Percentiles rank a stretch among this genome's conserved stretches.
phyloP scores from a whole-genome alignment of 352 stramenopile genomes.

The Phytopythium montanum region DNA sequence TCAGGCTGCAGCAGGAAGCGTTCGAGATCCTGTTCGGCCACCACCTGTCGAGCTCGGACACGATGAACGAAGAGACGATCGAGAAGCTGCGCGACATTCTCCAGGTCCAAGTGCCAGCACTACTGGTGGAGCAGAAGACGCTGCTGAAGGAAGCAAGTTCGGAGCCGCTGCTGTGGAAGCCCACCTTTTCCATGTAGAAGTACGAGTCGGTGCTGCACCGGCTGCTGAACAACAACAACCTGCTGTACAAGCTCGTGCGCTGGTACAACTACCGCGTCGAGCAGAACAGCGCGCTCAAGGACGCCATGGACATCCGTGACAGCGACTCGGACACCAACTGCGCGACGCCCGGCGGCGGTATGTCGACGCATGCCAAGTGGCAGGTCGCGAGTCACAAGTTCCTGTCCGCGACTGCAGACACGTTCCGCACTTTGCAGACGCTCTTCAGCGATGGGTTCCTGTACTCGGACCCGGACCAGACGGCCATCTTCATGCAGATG shows the following conservation, averaged over 20 bases:
- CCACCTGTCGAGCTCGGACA: slow-evolving; percentile 49
- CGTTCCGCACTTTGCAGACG: slow-evolving; percentile 67
- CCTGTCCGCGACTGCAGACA: slow-evolving; percentile 45
- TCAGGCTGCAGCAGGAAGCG: slow-evolving; percentile 54
- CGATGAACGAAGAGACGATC: slow-evolving; percentile 52
- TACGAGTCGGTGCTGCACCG: slow-evolving; percentile 66
- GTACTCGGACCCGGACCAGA: slow-evolving; percentile 77
- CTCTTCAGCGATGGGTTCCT: slow-evolving; percentile 73
- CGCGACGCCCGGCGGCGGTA: slow-evolving; percentile 12
- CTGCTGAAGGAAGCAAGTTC: slow-evolving; percentile 59
- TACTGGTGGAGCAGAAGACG: slow-evolving; percentile 54
- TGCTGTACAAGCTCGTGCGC: slow-evolving; percentile 75
- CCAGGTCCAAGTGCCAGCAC: slow-evolving; percentile 46
- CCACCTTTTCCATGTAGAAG: slow-evolving; percentile 68
- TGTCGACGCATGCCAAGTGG: slow-evolving; percentile 44
- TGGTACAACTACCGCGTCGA: slow-evolving; percentile 73
- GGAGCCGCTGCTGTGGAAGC: slow-evolving; percentile 69
- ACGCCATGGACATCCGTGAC: slow-evolving; percentile 53
- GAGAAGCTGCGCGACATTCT: slow-evolving; percentile 52
- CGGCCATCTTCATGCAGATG: slow-evolving; percentile 86
- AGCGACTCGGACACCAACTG: slow-evolving; percentile 14
- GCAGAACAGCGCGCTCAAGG: slow-evolving; percentile 31
- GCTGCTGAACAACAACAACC: slow-evolving; percentile 80
- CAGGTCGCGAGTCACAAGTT: slow-evolving; percentile 48
- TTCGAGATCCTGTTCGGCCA: slow-evolving; percentile 73